A percentile compares a stretch with the other conserved stretches of the same genome.
phyloP scores from a whole-genome alignment of 352 stramenopile genomes.

The Phytopythium delawarense region DNA sequence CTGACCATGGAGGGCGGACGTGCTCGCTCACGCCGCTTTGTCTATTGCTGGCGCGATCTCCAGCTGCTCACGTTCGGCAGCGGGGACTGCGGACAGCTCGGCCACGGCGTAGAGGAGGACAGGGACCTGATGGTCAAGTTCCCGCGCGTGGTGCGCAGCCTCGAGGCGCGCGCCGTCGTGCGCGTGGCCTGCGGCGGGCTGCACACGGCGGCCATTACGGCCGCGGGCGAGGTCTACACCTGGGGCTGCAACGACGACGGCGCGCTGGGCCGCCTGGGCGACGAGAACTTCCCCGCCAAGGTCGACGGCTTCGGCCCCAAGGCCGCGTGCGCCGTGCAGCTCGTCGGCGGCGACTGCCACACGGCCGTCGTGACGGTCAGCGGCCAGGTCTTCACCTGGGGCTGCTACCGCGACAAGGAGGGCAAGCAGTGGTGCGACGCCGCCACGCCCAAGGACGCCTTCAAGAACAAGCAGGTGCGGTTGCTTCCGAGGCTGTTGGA shows the following conservation, averaged over 20 bases:
- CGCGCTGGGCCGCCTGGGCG: constrained; percentile 79
- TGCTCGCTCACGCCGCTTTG: no score
- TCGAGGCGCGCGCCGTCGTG: constrained; percentile 43
- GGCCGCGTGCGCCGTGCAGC: constrained; percentile 38
- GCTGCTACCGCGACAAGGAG: constrained; percentile 97
- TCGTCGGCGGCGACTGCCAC: constrained; percentile 94
- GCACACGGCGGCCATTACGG: constrained; percentile 86
- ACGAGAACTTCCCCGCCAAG: constrained; percentile 72
- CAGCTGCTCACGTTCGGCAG: constrained; percentile 78
- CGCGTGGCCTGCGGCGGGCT: constrained; percentile 89
- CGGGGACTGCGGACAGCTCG: constrained; percentile 93
- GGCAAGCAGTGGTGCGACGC: constrained; percentile 90
- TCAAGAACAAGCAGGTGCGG: constrained; percentile 71
- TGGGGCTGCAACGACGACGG: constrained; percentile 94
- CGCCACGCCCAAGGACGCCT: constrained; percentile 49
- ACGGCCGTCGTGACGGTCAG: constrained; percentile 84
- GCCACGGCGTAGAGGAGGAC: constrained; percentile 82
- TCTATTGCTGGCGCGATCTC: background rate
- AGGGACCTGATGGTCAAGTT: constrained; percentile 75
- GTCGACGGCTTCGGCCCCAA: constrained; percentile 57
- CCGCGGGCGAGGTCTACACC: constrained; percentile 89
- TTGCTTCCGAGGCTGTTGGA: background rate
- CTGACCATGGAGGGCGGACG: no score
- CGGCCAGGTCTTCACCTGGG: constrained; percentile 93
- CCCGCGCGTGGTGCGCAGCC: constrained; percentile 40